These are phyloP conservation scores for Yamadazyma trypodendri DNA, from an alignment of 1,139 yeast species.

Conservation along the genomic window DNA sequence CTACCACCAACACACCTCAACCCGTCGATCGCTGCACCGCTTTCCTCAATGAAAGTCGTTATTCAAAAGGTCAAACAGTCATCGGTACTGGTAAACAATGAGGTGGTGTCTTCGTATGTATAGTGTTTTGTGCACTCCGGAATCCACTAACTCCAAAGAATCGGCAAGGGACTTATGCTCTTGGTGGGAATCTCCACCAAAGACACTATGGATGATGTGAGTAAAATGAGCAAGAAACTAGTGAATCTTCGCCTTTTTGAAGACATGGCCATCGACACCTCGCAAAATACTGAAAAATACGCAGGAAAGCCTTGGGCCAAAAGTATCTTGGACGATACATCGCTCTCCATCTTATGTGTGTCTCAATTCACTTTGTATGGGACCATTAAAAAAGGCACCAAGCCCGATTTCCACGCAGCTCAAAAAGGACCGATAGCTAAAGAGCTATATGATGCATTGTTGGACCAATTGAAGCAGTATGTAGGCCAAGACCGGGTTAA, in stretches of 20 bases:
- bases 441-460: constrained; percentile 62
- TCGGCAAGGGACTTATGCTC: constrained; percentile 71
- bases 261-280: constrained; percentile 36
- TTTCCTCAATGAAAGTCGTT: constrained; percentile 68
- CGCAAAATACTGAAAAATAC: constrained; percentile 37
- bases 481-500: constrained; percentile 64
- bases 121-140: not conserved
- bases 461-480: constrained; percentile 46
- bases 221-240: constrained; percentile 65
- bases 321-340: constrained; percentile 29
- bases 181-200: constrained; percentile 80
- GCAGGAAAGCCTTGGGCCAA: constrained; percentile 62
- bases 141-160: constrained; percentile 31
- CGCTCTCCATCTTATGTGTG: constrained; percentile 48
- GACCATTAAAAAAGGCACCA: constrained; percentile 80
- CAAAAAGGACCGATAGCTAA: constrained; percentile 78
- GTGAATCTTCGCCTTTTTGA: constrained; percentile 71
- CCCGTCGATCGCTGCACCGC: not conserved
- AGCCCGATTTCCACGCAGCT: constrained; percentile 91
- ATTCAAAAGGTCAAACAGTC: constrained; percentile 86
- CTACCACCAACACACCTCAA: not conserved
- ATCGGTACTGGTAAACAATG: constrained; percentile 75
- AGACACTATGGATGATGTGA: constrained; percentile 74
- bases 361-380: constrained; percentile 92
- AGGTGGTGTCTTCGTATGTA: constrained; percentile 67